Base-by-base conservation (phyloP, 139 green algal genomes). In the Closterium sp. region DNA sequence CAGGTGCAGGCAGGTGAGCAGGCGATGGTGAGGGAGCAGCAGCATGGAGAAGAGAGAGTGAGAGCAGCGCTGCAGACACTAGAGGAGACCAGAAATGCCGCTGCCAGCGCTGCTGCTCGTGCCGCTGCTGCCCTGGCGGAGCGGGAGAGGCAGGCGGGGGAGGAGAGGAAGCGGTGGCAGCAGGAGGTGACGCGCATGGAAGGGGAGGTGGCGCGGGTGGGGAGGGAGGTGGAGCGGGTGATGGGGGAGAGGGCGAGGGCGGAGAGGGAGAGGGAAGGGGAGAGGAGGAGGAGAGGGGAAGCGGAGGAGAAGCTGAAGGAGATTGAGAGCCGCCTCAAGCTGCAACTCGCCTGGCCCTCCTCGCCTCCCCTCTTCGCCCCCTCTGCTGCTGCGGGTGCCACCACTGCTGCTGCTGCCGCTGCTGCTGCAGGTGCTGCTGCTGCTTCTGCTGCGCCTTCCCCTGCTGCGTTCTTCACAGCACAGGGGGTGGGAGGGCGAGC, bases 261-360 rank as follows among this genome's bases (percentile, higher is more conserved):
- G 19, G 17, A 24, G 86, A 89, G 17, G 19, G 86, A 89, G 86
- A 73, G 1, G 31, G 31, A 89, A n/a, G n/a, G 19, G 86, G 86
- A 89, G 86, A 22, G 19, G 31, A 38, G 31, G 86, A 89, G 86
- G 86, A 38, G 31, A 17, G 31, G 85, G n/a, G n/a, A 31, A 21
- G n/a, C 85, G 85, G n/a, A 87, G 85, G 85, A 87, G 85, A 31
- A 87, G 22, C 85, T 87, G 85, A 87, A 87, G 85, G 85, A 87
- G 85, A 87, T 31, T 87, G 85, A 87, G 85, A 30, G n/a, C 10
- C 28, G 85, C 85, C n/a, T 87, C 28, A 87, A 32, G 85, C n/a
- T 30, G 85, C n/a, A 87, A 6, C 85, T 30, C n/a, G 85, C n/a
- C 19, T 30, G 85, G 85, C n/a, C n/a, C n/a, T 21, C n/a, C 11